These are phyloP conservation scores for Pythium plurisporium DNA, from an alignment of 352 stramenopile species.

Conservation along the genomic window DNA sequence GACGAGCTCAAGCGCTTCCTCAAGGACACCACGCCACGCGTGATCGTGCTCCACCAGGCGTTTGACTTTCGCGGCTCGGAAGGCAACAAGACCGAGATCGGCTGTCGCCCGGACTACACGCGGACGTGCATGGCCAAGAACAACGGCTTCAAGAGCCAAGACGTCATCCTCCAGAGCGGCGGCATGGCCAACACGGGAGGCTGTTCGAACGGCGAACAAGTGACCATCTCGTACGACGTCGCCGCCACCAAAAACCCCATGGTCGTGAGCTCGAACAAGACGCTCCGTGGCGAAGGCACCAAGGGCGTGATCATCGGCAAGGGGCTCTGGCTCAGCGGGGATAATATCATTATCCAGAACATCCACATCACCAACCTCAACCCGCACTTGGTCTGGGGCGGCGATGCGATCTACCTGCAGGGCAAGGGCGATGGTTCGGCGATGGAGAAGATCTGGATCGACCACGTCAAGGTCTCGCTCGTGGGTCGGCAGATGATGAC, in stretches of 20 bases:
- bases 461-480: slow-evolving; percentile 40
- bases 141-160: slow-evolving; percentile 46
- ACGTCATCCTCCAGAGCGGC: slow-evolving; percentile 50
- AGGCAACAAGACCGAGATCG: slow-evolving; percentile 40
- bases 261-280: slow-evolving; percentile 33
- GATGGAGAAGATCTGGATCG: slow-evolving; percentile 36
- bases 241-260: slow-evolving; percentile 29
- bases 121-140: slow-evolving; percentile 45
- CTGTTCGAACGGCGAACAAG: slow-evolving; percentile 29
- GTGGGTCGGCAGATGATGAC: slow-evolving; percentile 41
- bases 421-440: slow-evolving; percentile 16
- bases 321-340: slow-evolving; percentile 28
- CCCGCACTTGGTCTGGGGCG: slow-evolving; percentile 34
- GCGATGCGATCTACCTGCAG: slow-evolving; percentile 26
- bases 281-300: slow-evolving; percentile 32
- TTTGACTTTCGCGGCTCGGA: slow-evolving; percentile 55
- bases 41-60: slow-evolving; percentile 47
- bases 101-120: slow-evolving; percentile 37
- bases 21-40: slow-evolving; percentile 29
- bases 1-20: slow-evolving; percentile 41
- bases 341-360: slow-evolving; percentile 55
- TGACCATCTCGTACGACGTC: slow-evolving; percentile 43
- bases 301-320: slow-evolving; percentile 39
- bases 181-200: slow-evolving; percentile 49
- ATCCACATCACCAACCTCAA: slow-evolving; percentile 56